Percentiles rank a stretch among this genome's conserved stretches.
Evolutionary conservation across 2,329 filamentous ascomycete species (phyloP).

Genomic region (Metarhizium robertsii): DNA sequence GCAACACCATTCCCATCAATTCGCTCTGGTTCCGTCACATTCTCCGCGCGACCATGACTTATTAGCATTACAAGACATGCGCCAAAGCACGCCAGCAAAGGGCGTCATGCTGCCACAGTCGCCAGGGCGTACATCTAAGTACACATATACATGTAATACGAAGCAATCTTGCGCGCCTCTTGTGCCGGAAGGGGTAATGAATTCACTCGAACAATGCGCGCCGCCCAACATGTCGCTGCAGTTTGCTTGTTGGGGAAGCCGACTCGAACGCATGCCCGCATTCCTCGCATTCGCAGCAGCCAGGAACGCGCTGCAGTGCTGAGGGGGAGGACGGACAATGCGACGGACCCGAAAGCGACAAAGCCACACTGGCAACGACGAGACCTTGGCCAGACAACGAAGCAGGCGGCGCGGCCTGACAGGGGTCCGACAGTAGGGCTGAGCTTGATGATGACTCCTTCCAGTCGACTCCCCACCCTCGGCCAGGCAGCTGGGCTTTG

Average conservation of each 20-base stretch:
- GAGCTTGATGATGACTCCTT: conserved; percentile 6
- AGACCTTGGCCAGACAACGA: not conserved
- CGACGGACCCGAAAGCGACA: conserved; percentile 1
- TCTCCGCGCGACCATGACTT: not conserved
- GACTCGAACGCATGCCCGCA: not conserved
- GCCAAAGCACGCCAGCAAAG: not conserved
- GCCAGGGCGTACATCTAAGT: not conserved
- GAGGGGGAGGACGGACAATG: not conserved
- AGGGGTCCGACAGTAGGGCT: conserved; percentile 3
- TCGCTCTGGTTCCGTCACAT: not conserved
- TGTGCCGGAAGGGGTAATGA: no score
- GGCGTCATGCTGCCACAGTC: not conserved
- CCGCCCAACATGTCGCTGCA: no score
- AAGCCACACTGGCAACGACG: not conserved
- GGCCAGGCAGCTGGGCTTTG: no score
- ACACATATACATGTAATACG: no score
- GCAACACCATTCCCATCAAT: not conserved
- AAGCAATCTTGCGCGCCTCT: no score
- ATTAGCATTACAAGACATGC: not conserved
- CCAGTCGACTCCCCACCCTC: not conserved
- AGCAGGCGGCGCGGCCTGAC: not conserved
- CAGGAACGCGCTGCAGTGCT: no score
- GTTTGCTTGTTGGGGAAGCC: no score
- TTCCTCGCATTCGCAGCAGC: not conserved
- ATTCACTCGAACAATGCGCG: no score